phyloP scores from a whole-genome alignment of 352 stramenopile genomes.

The Globisporangium cederbergense region DNA sequence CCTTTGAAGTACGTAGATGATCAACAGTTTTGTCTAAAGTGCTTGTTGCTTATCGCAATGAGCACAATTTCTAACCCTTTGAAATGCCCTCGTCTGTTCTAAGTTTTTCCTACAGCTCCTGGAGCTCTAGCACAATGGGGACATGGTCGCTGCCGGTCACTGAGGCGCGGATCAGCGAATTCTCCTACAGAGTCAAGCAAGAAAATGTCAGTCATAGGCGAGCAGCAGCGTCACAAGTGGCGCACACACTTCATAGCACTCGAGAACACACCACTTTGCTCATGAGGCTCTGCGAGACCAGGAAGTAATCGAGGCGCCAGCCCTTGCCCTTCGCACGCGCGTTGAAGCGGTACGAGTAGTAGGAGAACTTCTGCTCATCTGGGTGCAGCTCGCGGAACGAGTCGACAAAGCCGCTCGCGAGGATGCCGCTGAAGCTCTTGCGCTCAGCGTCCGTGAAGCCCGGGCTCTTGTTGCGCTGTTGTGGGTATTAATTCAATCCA shows the following conservation, averaged over 20 bases:
- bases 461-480: slow-evolving; percentile 60
- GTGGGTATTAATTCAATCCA: neutral
- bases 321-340: slow-evolving; percentile 80
- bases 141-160: slow-evolving; percentile 80
- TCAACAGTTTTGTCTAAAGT: no score
- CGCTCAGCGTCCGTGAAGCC: slow-evolving; percentile 81
- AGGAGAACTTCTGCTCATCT: slow-evolving; percentile 66
- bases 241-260: neutral
- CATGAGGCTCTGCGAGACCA: slow-evolving; percentile 61
- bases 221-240: neutral
- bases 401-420: slow-evolving; percentile 70
- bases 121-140: slow-evolving; percentile 65
- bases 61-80: no score
- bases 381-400: slow-evolving; percentile 67
- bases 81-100: no score
- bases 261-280: slow-evolving; percentile 49
- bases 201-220: slow-evolving; percentile 1
- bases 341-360: slow-evolving; percentile 82
- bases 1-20: no score
- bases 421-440: slow-evolving; percentile 62
- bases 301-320: slow-evolving; percentile 87
- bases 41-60: no score
- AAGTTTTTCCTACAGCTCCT: slow-evolving; percentile 12
- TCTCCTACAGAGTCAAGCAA: slow-evolving; percentile 24
- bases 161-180: slow-evolving; percentile 55